Evolutionary conservation across 164 flowering plant genomes (phyloP).

Genomic region (Liquidambar formosana): DNA sequence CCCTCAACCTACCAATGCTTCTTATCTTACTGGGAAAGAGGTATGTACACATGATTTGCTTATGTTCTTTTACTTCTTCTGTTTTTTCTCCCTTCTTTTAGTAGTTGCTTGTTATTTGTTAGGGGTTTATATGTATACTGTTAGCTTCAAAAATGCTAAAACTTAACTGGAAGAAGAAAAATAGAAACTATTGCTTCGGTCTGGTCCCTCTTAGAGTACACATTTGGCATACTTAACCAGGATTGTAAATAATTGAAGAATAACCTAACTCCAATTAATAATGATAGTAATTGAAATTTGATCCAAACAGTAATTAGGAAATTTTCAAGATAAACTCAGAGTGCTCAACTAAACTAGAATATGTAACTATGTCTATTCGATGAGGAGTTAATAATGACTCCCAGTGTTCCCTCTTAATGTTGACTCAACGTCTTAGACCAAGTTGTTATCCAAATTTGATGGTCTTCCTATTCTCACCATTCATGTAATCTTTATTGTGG

Average conservation of each 20-base stretch:
- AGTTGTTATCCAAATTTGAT: no score
- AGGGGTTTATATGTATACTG: neutral
- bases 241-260: neutral
- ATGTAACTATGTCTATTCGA: no score
- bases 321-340: neutral
- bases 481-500: no score
- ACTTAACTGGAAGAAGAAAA: neutral
- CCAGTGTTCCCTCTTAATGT: no score
- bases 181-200: neutral
- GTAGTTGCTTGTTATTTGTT: neutral
- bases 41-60: slow-evolving; percentile 31
- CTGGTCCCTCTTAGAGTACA: neutral
- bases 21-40: slow-evolving; percentile 70
- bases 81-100: neutral
- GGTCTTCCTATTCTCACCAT: no score
- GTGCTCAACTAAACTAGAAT: neutral
- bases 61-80: neutral
- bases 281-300: neutral
- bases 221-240: neutral
- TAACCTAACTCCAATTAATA: neutral
- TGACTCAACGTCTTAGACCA: no score
- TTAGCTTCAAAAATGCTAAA: neutral
- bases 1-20: slow-evolving; percentile 69
- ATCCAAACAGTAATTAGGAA: neutral
- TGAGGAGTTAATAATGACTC: no score